Evolutionary conservation across 306 rosid genomes (phyloP).

Genomic region (Neltuma alba): DNA sequence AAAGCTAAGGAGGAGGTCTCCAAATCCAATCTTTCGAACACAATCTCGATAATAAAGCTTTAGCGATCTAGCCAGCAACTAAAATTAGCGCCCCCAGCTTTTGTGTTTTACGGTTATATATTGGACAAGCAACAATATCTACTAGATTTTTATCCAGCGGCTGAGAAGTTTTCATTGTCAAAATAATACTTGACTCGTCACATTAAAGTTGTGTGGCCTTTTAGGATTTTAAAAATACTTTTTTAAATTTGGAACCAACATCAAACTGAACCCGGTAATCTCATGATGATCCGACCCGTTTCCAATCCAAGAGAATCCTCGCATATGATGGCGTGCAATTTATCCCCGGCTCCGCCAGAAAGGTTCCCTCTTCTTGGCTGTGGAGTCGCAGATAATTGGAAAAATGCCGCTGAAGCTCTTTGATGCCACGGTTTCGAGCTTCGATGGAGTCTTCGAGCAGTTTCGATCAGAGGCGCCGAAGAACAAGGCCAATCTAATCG

Average conservation of each 20-base stretch:
- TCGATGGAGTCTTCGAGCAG: constrained; percentile 61
- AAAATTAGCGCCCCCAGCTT: too few relatives aligned
- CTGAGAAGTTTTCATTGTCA: too few relatives aligned
- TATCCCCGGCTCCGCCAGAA: not conserved
- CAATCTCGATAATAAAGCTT: too few relatives aligned
- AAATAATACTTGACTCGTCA: too few relatives aligned
- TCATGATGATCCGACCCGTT: not conserved
- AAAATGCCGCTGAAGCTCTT: constrained; percentile 66
- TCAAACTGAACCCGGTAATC: not conserved
- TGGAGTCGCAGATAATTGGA: not conserved
- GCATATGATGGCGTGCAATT: not conserved
- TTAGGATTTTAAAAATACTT: too few relatives aligned
- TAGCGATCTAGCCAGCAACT: too few relatives aligned
- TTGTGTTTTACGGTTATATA: too few relatives aligned
- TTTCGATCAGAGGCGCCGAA: constrained; percentile 65
- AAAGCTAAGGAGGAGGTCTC: too few relatives aligned
- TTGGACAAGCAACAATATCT: too few relatives aligned
- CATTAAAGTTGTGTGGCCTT: not conserved
- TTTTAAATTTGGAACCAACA: too few relatives aligned
- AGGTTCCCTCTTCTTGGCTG: not conserved
- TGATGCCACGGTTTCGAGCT: constrained; percentile 67
- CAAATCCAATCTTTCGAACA: too few relatives aligned
- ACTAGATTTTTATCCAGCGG: too few relatives aligned
- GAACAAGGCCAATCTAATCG: constrained; percentile 66
- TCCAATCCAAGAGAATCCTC: not conserved